Base-by-base conservation (phyloP, 257 asterid species). In the Agastache rugosa region DNA sequence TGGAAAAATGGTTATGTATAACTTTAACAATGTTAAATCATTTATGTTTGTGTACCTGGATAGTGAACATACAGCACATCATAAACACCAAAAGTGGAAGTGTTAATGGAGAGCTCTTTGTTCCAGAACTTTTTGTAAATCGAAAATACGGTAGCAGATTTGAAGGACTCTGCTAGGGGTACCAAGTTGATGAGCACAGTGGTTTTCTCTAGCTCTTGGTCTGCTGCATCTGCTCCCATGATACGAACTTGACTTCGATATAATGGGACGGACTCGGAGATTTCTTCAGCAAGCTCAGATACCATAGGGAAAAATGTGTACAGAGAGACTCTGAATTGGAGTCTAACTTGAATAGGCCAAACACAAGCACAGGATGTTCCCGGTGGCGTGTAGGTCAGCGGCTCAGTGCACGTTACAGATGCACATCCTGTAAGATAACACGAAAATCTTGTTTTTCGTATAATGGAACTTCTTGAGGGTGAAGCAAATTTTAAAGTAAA, bases 321-420 rank as follows among this genome's bases (percentile, higher is more conserved):
- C 39, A 83, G 81, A 37, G 95, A 78, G 58, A 86, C 69, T 15
- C 83, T 87, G 70, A 93, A 86, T 25, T 75, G 79, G 54, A 93
- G 86, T 41, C 82, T 73, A 14, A 91, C 92, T 85, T 91, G 83
- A 23, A 93, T 74, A 2, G 98, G 97, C 88, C 80, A 85, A 68
- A 93, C 96, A 81, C 98, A 93, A 58, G 93, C 95, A 73, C 98
- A 93, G 1, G 93, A 78, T 51, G 87, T 83, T 69, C 97, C 95
- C 8, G 90, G 85, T 34, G 90, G 90, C 20, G 91, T 78, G 77
- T 86, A 83, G 14, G 97, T 93, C 77, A 93, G 77, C 11, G 98
- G 96, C 73, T 78, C 97, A 1, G 85, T 81, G 87, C 98, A 93
- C 6, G 75, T 50, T 64, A 91, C 41, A 4, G 88, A 77, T 11